Evolutionary conservation across 2,329 filamentous ascomycete genomes (phyloP).

Genomic region (Venturia oleaginea): DNA sequence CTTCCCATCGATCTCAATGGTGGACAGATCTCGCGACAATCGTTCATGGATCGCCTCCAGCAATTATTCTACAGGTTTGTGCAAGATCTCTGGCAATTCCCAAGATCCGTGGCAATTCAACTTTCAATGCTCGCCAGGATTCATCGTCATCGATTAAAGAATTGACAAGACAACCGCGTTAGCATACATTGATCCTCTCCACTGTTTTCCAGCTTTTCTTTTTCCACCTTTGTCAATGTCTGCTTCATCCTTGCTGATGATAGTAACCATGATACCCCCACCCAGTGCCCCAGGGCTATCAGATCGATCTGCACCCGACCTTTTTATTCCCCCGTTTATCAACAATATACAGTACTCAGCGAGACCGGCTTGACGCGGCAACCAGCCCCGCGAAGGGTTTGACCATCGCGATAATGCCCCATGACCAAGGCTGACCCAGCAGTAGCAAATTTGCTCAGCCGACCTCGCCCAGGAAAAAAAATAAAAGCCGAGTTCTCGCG

Average conservation of each 20-base stretch:
- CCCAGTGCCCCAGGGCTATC: not conserved
- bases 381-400: not conserved
- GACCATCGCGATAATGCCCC: not conserved
- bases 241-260: not conserved
- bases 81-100: no score
- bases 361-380: not conserved
- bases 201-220: not conserved
- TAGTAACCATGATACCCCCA: not conserved
- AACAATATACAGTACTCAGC: not conserved
- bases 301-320: not conserved
- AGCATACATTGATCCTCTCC: not conserved
- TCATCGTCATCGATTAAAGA: not conserved
- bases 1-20: not conserved
- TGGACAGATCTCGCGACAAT: not conserved
- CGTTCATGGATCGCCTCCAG: not conserved
- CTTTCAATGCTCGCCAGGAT: not conserved
- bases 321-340: not conserved
- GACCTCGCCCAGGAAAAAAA: not conserved
- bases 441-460: not conserved
- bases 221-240: not conserved
- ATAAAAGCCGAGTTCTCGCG: not conserved
- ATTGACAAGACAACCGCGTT: not conserved
- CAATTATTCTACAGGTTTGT: no score
- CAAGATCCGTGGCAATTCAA: not conserved
- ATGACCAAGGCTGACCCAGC: slow-evolving; percentile 1